Percentiles rank a stretch among this genome's conserved stretches.
Evolutionary conservation across 192 early-diverging fungal species (phyloP).

Genomic region (Backusella australiensis): DNA sequence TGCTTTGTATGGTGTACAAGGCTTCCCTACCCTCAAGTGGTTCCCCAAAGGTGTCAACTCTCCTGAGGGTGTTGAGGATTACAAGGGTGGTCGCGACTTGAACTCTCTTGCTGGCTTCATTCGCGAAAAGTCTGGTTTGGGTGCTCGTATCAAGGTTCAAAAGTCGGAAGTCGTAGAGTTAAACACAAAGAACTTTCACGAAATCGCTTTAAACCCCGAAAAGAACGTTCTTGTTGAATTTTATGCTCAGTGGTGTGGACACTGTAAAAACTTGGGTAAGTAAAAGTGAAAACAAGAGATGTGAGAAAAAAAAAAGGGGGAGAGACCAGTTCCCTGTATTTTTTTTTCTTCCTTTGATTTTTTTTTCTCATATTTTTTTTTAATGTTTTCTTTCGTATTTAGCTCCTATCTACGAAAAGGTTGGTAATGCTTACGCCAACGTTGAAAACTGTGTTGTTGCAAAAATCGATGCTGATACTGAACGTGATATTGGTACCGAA

Average conservation of each 20-base stretch:
- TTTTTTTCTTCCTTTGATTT: neutral
- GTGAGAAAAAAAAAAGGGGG: neutral
- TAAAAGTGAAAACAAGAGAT: neutral
- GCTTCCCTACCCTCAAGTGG: constrained; percentile 93
- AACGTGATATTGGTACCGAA: constrained; percentile 58
- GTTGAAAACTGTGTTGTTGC: constrained; percentile 82
- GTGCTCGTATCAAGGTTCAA: constrained; percentile 68
- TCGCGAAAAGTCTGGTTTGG: constrained; percentile 78
- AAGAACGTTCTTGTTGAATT: constrained; percentile 90
- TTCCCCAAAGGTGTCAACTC: constrained; percentile 79
- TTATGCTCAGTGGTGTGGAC: constrained; percentile 92
- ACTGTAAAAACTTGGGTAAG: constrained; percentile 66
- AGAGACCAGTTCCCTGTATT: neutral
- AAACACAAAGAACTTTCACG: constrained; percentile 73
- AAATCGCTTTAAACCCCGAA: constrained; percentile 64
- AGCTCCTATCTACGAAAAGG: constrained; percentile 89
- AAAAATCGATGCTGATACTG: constrained; percentile 82
- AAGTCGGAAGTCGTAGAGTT: constrained; percentile 68
- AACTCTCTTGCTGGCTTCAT: constrained; percentile 76
- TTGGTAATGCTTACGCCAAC: constrained; percentile 74
- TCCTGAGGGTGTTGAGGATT: constrained; percentile 68
- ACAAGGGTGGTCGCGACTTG: constrained; percentile 80
- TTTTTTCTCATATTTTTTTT: neutral
- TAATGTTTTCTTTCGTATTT: neutral
- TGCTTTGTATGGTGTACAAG: constrained; percentile 68